Evolutionary conservation across 139 green algal species (phyloP).

Genomic region (Desmodesmus armatus): DNA sequence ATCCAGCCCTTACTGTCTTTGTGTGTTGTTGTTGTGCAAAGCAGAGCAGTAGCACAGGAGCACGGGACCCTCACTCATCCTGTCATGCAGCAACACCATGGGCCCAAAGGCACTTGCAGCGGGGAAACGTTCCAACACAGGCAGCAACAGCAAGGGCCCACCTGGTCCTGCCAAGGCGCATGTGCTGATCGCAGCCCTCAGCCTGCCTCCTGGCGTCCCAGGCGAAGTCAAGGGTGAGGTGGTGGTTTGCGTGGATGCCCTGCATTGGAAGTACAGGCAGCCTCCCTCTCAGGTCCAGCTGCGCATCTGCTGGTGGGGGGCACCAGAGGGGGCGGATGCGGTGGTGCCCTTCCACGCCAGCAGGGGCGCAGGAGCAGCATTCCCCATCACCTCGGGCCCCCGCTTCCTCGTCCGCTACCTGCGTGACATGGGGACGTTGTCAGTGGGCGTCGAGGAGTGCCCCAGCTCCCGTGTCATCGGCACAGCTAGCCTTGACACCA

Average conservation of each 20-base stretch:
- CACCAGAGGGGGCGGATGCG: conserved; percentile 6
- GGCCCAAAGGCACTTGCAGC: neutral
- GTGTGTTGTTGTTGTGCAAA: neutral
- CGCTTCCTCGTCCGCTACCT: conserved; percentile 49
- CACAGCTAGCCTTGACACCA: conserved; percentile 15
- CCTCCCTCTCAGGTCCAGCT: conserved; percentile 27
- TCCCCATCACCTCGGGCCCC: conserved; percentile 43
- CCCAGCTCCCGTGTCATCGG: conserved; percentile 10
- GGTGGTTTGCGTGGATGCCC: neutral
- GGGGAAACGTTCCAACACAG: neutral
- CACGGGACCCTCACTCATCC: too few species aligned
- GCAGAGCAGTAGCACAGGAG: too few species aligned
- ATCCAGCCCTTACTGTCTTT: too few species aligned
- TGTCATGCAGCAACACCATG: too few species aligned
- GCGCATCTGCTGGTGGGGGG: conserved; percentile 46
- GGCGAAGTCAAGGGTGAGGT: conserved; percentile 39
- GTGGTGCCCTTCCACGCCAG: conserved; percentile 34
- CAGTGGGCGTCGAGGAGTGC: conserved; percentile 30
- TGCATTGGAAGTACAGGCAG: conserved; percentile 35
- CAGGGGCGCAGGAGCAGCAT: conserved; percentile 36
- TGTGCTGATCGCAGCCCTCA: conserved; percentile 19
- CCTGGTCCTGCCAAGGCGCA: too few species aligned
- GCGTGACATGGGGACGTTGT: conserved; percentile 38
- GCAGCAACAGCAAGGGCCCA: conserved; percentile 22
- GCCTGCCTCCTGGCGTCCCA: conserved; percentile 32